Conservation (phyloP, 768 basidiomycete species). For the Mycena leptocephala region DNA sequence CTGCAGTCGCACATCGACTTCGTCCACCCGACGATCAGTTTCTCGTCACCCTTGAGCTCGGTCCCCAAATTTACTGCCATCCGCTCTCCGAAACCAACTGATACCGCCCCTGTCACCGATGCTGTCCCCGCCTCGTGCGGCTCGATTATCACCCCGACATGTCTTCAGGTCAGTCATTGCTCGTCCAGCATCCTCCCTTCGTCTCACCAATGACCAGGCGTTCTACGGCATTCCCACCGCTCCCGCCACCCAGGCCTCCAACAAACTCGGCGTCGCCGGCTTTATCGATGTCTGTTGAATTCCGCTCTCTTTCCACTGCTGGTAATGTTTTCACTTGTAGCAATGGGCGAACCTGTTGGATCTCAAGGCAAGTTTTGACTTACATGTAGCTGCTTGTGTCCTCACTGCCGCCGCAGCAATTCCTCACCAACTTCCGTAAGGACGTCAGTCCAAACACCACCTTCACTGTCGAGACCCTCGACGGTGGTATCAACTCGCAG, state of each 20-base stretch:
- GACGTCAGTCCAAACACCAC: conserved; percentile 49
- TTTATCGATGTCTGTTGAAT: conserved; percentile 24
- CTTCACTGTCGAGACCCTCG: conserved; percentile 51
- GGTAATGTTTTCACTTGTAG: neutral
- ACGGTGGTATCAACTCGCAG: conserved; percentile 53
- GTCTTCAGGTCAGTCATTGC: conserved; percentile 26
- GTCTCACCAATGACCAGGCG: neutral
- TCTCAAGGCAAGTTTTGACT: neutral
- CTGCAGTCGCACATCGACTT: conserved; percentile 31
- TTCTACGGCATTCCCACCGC: conserved; percentile 43
- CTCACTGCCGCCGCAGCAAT: conserved; percentile 10
- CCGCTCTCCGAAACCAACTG: neutral
- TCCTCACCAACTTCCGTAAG: conserved; percentile 43
- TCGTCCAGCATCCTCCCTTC: neutral
- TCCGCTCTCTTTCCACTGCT: neutral
- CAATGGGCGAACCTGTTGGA: neutral
- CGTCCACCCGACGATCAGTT: conserved; percentile 39
- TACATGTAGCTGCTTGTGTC: no score
- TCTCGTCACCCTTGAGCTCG: conserved; percentile 7
- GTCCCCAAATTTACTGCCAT: conserved; percentile 9
- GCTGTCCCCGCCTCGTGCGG: conserved; percentile 39
- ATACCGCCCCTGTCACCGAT: neutral
- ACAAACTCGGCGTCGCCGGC: conserved; percentile 36
- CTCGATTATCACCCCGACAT: conserved; percentile 36
- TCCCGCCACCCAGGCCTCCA: conserved; percentile 32